Percentiles rank a stretch among this genome's conserved stretches.
Conservation (phyloP, 2,329 filamentous ascomycete species). For the Claviceps cyperi region DNA sequence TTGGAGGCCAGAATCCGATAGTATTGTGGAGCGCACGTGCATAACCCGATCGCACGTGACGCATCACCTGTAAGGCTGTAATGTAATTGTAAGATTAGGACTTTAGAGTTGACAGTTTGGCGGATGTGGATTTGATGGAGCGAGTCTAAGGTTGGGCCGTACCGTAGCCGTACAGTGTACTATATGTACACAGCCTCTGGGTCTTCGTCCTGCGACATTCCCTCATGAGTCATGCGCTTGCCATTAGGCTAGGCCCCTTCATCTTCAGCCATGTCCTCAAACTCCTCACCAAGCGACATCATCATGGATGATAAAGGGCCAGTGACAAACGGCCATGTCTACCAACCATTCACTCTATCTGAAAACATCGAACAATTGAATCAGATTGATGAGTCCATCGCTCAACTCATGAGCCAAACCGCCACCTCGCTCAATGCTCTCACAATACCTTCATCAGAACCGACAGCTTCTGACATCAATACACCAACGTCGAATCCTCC, state of each 20-base stretch:
- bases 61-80: too few species aligned
- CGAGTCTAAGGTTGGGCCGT: too few species aligned
- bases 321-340: constrained; percentile 12
- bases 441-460: constrained; percentile 18
- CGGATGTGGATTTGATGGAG: too few species aligned
- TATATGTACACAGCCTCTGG: neutral
- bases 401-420: constrained; percentile 28
- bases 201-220: neutral
- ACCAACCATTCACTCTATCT: constrained; percentile 50
- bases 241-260: neutral
- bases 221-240: neutral
- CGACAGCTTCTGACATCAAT: constrained; percentile 6
- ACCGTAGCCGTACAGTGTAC: too few species aligned
- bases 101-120: too few species aligned
- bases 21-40: too few species aligned
- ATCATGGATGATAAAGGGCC: constrained; percentile 14
- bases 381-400: constrained; percentile 53
- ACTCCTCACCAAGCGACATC: constrained; percentile 14
- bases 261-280: constrained; percentile 14
- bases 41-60: too few species aligned
- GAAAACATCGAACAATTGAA: constrained; percentile 72
- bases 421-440: constrained; percentile 31
- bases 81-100: too few species aligned
- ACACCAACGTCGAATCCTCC: constrained; percentile 24
- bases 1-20: too few species aligned